phyloP scores from a whole-genome alignment of 441 rosid species.

The Raphanus hybrid region DNA sequence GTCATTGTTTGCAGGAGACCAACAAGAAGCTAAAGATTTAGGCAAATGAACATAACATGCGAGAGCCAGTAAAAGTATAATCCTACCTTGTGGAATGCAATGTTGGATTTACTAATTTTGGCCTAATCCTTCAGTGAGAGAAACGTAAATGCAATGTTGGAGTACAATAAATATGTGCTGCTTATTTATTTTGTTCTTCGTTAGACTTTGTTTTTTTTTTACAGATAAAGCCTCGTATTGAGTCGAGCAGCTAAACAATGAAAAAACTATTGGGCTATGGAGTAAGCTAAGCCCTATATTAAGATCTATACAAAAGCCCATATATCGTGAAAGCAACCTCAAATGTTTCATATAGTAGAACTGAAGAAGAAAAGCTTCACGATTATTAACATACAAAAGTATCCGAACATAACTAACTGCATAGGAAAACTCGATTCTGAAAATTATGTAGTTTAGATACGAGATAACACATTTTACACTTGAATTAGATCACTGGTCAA shows the following conservation, averaged over 20 bases:
- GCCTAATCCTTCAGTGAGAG: neutral
- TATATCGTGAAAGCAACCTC: slow-evolving; percentile 4
- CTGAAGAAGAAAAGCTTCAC: neutral
- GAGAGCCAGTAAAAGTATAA: neutral
- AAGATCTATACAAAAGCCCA: neutral
- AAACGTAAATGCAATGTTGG: neutral
- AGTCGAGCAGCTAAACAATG: neutral
- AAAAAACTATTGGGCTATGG: neutral
- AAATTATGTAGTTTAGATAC: neutral
- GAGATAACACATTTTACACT: slow-evolving; percentile 1
- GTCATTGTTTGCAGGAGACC: neutral
- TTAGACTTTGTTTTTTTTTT: neutral
- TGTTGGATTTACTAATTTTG: neutral
- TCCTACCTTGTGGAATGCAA: neutral
- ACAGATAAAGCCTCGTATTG: neutral
- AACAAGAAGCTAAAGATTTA: neutral
- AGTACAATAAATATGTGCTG: neutral
- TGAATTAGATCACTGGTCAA: neutral
- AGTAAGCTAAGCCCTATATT: neutral
- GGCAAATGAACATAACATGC: neutral
- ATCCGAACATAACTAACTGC: neutral
- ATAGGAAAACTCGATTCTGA: neutral
- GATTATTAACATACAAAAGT: neutral
- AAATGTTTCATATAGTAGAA: neutral
- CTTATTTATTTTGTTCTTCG: neutral